Evolutionary conservation across 176 grass and related monocot species (phyloP).

Genomic region (Rhynchospora pubera): DNA sequence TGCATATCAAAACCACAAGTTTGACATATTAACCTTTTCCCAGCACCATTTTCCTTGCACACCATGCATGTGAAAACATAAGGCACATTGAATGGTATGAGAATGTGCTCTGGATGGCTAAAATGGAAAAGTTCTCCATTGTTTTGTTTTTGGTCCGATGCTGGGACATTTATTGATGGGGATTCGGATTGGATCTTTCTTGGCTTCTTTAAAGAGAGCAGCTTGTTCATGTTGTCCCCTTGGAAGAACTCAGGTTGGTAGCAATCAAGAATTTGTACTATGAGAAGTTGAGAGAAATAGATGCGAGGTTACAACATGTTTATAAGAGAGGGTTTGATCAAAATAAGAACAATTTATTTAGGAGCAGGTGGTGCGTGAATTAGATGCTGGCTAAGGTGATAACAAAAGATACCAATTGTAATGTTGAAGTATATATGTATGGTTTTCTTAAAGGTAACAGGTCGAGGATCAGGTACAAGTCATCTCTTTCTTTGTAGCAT

Average conservation of each 20-base stretch:
- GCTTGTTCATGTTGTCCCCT: slow-evolving; percentile 35
- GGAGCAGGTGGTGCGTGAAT: background rate
- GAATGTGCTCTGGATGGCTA: slow-evolving; percentile 70
- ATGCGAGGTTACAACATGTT: background rate
- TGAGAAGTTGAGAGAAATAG: background rate
- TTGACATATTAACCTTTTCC: slow-evolving; percentile 74
- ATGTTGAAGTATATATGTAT: background rate
- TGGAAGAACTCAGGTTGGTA: background rate
- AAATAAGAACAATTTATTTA: background rate
- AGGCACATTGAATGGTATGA: slow-evolving; percentile 46
- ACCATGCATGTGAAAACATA: slow-evolving; percentile 82
- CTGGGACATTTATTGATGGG: background rate
- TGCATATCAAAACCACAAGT: slow-evolving; percentile 70
- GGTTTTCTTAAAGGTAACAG: slow-evolving; percentile 2
- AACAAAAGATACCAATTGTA: slow-evolving; percentile 11
- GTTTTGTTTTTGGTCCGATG: background rate
- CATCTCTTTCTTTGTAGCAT: slow-evolving; percentile 5
- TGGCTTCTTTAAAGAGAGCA: slow-evolving; percentile 31
- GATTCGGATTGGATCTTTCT: slow-evolving; percentile 27
- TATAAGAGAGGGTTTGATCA: background rate
- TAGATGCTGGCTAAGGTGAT: background rate
- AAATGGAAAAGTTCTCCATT: slow-evolving; percentile 50
- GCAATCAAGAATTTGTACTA: background rate
- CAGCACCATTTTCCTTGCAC: slow-evolving; percentile 83
- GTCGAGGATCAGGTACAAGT: slow-evolving; percentile 2